These are phyloP conservation scores for Aspergillus novofumigatus DNA, from an alignment of 2,329 filamentous ascomycete genomes.

Conservation along the genomic window DNA sequence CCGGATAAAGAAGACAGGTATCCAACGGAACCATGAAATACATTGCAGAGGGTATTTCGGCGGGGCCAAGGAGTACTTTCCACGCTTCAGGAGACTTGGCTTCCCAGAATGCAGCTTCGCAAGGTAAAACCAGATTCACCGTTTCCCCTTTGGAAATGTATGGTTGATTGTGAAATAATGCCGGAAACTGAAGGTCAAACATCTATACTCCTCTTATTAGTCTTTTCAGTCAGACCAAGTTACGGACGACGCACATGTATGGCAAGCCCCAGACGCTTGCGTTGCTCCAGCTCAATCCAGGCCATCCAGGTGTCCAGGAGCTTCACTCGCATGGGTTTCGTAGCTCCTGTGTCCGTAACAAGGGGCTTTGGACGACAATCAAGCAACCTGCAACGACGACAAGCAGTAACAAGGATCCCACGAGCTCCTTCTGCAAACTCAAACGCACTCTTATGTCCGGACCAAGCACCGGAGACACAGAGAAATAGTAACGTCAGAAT, in stretches of 20 bases:
- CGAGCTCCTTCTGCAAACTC: conserved; percentile 10
- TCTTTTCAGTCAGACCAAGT: background rate
- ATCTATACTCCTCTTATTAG: background rate
- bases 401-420: conserved; percentile 10
- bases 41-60: conserved; percentile 5
- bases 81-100: conserved; percentile 8
- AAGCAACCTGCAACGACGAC: conserved; percentile 8
- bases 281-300: conserved; percentile 6
- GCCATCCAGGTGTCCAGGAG: conserved; percentile 2
- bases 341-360: background rate
- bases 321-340: background rate
- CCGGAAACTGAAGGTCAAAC: conserved; percentile 11
- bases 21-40: conserved; percentile 11
- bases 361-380: conserved; percentile 7
- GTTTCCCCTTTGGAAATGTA: conserved; percentile 10
- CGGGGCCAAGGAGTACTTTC: conserved; percentile 9
- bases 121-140: conserved; percentile 7
- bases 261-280: conserved; percentile 6
- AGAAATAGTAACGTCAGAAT: conserved; percentile 9
- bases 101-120: conserved; percentile 7
- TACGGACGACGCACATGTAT: conserved; percentile 1
- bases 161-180: conserved; percentile 8
- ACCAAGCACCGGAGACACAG: conserved; percentile 8
- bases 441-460: conserved; percentile 7
- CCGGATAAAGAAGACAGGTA: conserved; percentile 9